A percentile compares a stretch with the other conserved stretches of the same genome.
Conservation (phyloP, 129 eudicot species). For the Tanacetum coccineum region DNA sequence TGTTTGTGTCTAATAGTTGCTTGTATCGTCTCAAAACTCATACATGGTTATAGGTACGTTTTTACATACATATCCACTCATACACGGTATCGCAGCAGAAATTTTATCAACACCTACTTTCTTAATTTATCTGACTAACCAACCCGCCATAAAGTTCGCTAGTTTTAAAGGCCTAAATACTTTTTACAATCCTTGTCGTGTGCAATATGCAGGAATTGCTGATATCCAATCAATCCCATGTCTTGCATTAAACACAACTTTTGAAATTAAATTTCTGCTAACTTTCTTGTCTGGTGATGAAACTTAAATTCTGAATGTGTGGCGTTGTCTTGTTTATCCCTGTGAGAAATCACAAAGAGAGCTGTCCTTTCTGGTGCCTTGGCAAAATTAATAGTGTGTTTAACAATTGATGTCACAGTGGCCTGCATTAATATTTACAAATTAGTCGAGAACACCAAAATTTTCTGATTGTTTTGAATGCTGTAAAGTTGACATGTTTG, state of each 20-base stretch:
- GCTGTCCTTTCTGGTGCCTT: conserved; percentile 9
- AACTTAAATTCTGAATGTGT: conserved; percentile 5
- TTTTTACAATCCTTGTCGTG: background rate
- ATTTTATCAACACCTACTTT: too few species aligned
- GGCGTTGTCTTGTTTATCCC: conserved; percentile 12
- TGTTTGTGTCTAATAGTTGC: background rate
- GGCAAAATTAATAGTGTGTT: background rate
- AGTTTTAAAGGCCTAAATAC: background rate
- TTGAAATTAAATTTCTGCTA: conserved; percentile 2
- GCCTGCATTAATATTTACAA: background rate
- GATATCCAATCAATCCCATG: background rate
- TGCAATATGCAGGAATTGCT: conserved; percentile 9
- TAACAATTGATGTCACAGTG: background rate
- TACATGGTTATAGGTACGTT: too few species aligned
- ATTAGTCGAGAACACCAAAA: conserved; percentile 7
- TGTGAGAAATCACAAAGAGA: conserved; percentile 10
- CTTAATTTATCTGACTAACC: too few species aligned
- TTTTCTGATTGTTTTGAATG: conserved; percentile 5
- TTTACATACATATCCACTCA: too few species aligned
- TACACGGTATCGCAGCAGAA: too few species aligned
- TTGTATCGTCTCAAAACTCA: too few species aligned
- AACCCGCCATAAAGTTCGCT: too few species aligned
- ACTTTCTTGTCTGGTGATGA: background rate
- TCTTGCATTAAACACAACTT: background rate
- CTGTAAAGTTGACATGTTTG: background rate